phyloP scores from a whole-genome alignment of 768 basidiomycete species.

The Amanita jacksonii region DNA sequence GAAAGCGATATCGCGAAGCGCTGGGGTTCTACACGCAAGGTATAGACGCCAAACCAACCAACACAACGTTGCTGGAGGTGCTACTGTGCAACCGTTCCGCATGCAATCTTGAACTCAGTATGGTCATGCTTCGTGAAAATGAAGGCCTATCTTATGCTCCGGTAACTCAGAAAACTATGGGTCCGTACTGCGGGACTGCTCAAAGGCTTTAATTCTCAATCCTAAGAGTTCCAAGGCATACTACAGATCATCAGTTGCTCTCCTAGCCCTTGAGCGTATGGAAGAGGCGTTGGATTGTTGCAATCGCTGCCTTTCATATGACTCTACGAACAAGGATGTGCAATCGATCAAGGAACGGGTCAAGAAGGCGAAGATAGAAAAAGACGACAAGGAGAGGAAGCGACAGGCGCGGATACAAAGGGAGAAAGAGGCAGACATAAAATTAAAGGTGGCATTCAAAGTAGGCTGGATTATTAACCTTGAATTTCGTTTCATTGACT shows the following conservation, averaged over 20 bases:
- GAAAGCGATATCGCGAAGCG: constrained; percentile 82
- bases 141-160: background rate
- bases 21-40: constrained; percentile 86
- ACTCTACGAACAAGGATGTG: constrained; percentile 47
- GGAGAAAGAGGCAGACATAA: constrained; percentile 42
- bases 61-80: constrained; percentile 46
- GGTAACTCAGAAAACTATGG: constrained; percentile 54
- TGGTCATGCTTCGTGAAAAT: constrained; percentile 16
- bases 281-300: constrained; percentile 85
- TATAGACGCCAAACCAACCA: constrained; percentile 73
- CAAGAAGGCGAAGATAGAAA: constrained; percentile 34
- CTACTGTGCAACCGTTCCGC: constrained; percentile 87
- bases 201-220: constrained; percentile 56
- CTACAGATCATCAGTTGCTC: constrained; percentile 75
- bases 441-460: constrained; percentile 50
- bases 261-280: constrained; percentile 61
- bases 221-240: constrained; percentile 68
- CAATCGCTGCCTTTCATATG: constrained; percentile 51
- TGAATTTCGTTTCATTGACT: constrained; percentile 6
- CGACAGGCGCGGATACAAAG: constrained; percentile 37
- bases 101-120: constrained; percentile 83
- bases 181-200: constrained; percentile 77
- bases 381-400: constrained; percentile 42
- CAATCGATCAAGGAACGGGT: constrained; percentile 38
- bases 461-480: constrained; percentile 30